These are phyloP conservation scores for Tetracladium marchalianum DNA, from an alignment of 495 filamentous ascomycete species.

Conservation along the genomic window DNA sequence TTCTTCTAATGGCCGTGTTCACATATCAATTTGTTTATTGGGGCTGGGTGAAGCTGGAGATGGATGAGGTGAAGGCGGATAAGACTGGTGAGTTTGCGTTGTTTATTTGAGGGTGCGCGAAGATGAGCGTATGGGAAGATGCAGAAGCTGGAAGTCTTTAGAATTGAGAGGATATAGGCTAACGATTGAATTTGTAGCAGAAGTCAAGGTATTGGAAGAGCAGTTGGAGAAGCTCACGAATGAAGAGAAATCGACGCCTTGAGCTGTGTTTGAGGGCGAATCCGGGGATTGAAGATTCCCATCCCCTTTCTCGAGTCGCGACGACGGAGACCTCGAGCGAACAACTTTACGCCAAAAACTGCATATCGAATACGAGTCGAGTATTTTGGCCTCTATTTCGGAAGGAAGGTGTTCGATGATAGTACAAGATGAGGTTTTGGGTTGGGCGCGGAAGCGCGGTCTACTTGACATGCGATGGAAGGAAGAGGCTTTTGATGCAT, in stretches of 20 bases:
- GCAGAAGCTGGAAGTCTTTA: background rate
- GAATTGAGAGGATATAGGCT: background rate
- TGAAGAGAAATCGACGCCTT: conserved; percentile 6
- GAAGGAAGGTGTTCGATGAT: too few relatives aligned
- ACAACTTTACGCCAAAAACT: too few relatives aligned
- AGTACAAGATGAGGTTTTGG: too few relatives aligned
- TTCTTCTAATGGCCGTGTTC: conserved; percentile 75
- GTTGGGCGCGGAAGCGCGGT: too few relatives aligned
- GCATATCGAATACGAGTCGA: too few relatives aligned
- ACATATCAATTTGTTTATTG: conserved; percentile 83
- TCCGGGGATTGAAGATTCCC: too few relatives aligned
- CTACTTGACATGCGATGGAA: too few relatives aligned
- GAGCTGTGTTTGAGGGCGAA: background rate
- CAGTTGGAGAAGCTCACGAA: conserved; percentile 8
- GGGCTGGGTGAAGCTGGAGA: conserved; percentile 83
- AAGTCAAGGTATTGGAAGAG: conserved; percentile 6
- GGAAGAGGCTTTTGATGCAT: too few relatives aligned
- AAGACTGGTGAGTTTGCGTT: conserved; percentile 30
- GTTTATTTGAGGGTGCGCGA: background rate
- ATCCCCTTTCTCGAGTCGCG: too few relatives aligned
- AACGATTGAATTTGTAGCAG: background rate
- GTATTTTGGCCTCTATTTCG: too few relatives aligned
- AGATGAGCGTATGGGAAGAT: background rate
- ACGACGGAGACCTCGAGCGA: too few relatives aligned
- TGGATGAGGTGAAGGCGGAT: conserved; percentile 40